Base-by-base conservation (phyloP, 768 basidiomycete genomes). In the Boletus subparvulus region DNA sequence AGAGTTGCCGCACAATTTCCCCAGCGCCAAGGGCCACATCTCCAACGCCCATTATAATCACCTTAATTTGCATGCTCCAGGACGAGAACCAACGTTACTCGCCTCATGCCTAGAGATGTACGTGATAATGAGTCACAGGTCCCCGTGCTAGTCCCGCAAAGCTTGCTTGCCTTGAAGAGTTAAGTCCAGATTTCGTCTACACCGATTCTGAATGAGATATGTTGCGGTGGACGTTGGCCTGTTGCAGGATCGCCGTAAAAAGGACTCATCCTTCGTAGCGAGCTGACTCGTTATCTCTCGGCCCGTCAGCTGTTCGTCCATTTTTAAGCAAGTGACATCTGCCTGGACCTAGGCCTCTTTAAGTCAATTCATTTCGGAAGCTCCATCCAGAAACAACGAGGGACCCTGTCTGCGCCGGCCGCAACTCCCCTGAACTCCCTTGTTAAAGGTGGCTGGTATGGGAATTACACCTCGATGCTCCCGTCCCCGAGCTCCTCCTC, bases 361-460 rank as follows among this genome's bases (percentile, higher is more conserved):
- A 44, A 40, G 56, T 28, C 40, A 50, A 26, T 50, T 58, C 47
- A 60, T 60, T 48, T 57, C 45, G 36, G 37, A 37, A 44, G 24
- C 37, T 32, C 54, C 30, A 11, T 28, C 26, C 40, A 57, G 41
- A 54, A 39, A 17, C 42, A 50, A 52, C 52, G 53, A 40, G 48
- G 55, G 21, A 17, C 48, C 51, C 56, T 60, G 28, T 21, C 35
- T 26, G 14, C n/a, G 45, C 17, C 45, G 48, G 47, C 28, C 37
- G 36, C 52, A 55, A 24, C 24, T 28, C 54, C 49, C 45, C 44
- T 42, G 16, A 19, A 40, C 10, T 21, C 21, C 45, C 61, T 46
- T 33, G 44, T 58, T 67, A 69, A 67, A 59, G 24, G 46, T 32
- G n/a, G 49, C 51, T 37, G 7, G 36, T 26, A 43, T 42, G 47